A percentile compares a stretch with the other conserved stretches of the same genome.
Evolutionary conservation across 2,329 filamentous ascomycete genomes (phyloP).

Genomic region (Trichoderma breve): DNA sequence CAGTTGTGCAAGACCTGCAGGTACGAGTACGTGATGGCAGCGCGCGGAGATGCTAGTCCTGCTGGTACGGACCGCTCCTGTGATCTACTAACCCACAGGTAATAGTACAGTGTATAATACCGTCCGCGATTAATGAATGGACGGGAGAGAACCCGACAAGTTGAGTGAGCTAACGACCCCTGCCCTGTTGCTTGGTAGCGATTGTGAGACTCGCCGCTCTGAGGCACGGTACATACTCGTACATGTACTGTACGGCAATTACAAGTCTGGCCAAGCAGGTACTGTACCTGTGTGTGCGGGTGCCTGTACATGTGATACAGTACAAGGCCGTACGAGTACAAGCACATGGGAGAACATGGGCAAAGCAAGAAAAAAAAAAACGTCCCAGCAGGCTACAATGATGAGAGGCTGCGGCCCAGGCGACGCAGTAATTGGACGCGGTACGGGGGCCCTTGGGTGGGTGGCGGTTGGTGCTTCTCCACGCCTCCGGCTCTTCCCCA

Average conservation of each 20-base stretch:
- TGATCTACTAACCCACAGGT: background rate
- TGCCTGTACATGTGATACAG: background rate
- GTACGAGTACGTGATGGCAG: background rate
- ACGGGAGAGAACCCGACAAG: background rate
- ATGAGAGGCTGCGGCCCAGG: constrained; percentile 9
- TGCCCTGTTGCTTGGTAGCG: background rate
- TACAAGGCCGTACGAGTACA: background rate
- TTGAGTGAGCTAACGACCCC: background rate
- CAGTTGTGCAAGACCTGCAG: background rate
- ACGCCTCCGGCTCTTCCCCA: background rate
- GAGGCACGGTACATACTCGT: background rate
- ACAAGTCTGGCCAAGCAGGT: background rate
- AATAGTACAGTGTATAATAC: background rate
- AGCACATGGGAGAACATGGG: background rate
- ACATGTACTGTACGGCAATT: too few relatives aligned
- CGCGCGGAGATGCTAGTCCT: background rate
- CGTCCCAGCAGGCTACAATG: background rate
- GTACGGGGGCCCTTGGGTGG: background rate
- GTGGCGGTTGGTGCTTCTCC: constrained; percentile 6
- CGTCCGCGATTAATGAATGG: background rate
- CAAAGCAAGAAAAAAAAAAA: background rate
- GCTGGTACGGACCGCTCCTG: background rate
- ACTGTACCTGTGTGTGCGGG: background rate
- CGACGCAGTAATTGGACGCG: background rate
- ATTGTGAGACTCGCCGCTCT: background rate